phyloP scores from a whole-genome alignment of 164 flowering plant genomes.

The Pachysandra terminalis region DNA sequence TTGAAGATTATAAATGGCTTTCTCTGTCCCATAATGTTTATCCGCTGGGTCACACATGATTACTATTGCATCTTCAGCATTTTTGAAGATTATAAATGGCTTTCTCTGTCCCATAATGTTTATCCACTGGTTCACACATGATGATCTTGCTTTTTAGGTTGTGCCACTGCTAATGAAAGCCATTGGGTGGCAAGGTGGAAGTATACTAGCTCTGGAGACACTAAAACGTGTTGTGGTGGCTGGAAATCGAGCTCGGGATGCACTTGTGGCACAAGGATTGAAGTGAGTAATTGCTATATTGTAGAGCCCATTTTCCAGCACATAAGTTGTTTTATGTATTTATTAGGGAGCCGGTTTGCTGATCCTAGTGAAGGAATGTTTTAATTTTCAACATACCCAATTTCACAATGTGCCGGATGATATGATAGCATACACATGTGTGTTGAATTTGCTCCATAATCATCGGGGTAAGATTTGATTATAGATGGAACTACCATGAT shows the following conservation, averaged over 20 bases:
- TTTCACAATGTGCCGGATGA: background rate
- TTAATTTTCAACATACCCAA: background rate
- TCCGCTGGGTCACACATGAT: conserved; percentile 3
- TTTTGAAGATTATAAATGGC: no score
- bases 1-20: background rate
- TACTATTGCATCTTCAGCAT: background rate
- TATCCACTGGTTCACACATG: background rate
- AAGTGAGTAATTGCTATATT: conserved; percentile 47
- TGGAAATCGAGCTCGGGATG: conserved; percentile 98
- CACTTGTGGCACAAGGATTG: conserved; percentile 98
- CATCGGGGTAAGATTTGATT: background rate
- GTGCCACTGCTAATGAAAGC: conserved; percentile 99
- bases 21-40: background rate
- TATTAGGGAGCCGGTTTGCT: background rate
- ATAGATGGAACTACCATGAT: no score
- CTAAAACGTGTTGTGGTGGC: conserved; percentile 97
- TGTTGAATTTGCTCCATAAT: no score
- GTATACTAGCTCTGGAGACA: conserved; percentile 97
- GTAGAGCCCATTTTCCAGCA: background rate
- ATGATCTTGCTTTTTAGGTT: conserved; percentile 52
- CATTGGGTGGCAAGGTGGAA: conserved; percentile 99
- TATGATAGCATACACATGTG: background rate
- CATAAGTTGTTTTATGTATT: background rate
- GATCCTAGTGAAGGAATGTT: background rate
- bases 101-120: background rate